Conservation (phyloP, 495 filamentous ascomycete species). For the Penicillium tannophilum region DNA sequence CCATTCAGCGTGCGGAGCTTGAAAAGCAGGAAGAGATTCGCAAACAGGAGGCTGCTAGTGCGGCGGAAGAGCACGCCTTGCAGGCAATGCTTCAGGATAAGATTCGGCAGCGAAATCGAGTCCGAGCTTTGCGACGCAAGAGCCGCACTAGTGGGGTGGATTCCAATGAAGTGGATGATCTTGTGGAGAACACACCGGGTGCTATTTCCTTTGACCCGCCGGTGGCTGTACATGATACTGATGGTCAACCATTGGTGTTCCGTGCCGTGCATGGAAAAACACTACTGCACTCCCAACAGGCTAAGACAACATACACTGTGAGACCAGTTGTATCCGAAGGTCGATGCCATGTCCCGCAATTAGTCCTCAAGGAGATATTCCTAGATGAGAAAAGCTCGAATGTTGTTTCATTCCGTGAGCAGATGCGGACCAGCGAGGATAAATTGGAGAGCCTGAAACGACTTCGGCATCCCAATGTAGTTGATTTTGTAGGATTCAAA, state of each 20-base stretch:
- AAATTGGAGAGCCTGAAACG: conserved; percentile 72
- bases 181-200: conserved; percentile 42
- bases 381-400: conserved; percentile 39
- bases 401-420: conserved; percentile 54
- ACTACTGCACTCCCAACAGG: conserved; percentile 56
- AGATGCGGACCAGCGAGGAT: conserved; percentile 66
- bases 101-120: conserved; percentile 53
- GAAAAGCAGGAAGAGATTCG: conserved; percentile 54
- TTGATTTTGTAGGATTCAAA: conserved; percentile 79
- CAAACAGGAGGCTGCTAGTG: conserved; percentile 56
- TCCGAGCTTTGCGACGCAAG: conserved; percentile 36
- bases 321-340: conserved; percentile 60
- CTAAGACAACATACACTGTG: conserved; percentile 65
- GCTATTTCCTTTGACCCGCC: conserved; percentile 71
- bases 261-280: conserved; percentile 65
- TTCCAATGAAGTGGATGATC: conserved; percentile 31
- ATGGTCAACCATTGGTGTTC: conserved; percentile 60
- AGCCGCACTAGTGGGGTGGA: conserved; percentile 42
- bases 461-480: conserved; percentile 73
- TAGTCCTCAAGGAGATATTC: conserved; percentile 66
- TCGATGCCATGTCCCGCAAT: conserved; percentile 52
- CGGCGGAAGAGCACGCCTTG: conserved; percentile 74
- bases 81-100: conserved; percentile 78
- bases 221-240: conserved; percentile 59
- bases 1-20: conserved; percentile 54